Evolutionary conservation across 306 rosid species (phyloP), one percentile per base, ranked within the genome.

Genomic region (Lathyrus sativus): DNA sequence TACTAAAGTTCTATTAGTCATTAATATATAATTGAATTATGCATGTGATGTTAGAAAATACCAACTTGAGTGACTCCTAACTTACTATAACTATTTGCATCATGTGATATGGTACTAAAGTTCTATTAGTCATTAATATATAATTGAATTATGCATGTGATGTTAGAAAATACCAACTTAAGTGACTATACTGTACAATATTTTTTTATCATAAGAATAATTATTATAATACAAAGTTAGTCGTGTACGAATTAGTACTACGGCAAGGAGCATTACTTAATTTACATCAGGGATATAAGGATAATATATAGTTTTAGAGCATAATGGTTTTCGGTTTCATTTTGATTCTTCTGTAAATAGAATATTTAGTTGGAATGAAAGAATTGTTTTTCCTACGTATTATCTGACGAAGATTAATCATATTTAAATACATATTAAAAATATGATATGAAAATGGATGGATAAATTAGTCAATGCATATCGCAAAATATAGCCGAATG

Each of bases 211-310:
- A 24, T 43, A 43, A 53, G 4, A 53, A 22, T 11, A 10, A 53
- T 11, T 13, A 63, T 22, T 42, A 19, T 14, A 1, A 14, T 14
- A 9, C 37, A 35, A 14, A 51, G 53, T 59, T 38, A 53, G 11
- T 12, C 11, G 14, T 2, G 71, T 76, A 76, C 72, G 2, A 19
- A 63, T 6, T 1, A 59, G 62, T 55, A 70, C 46, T 50, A 70
- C 38, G 67, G 71, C 48, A 68, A 41, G 61, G 42, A 50, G 7
- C 4, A 73, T 22, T 51, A 1, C 4, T 51, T 19, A 13, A 45
- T 12, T 42, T 28, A 26, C 14, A 22, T 17, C 10, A 4, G 9
- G 18, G 11, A 29, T 18, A 11, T 9, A 15, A 7, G 17, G 60
- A 69, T 41, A 53, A 50, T 1, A 18, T 50, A 62, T 6, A 51